A percentile compares a stretch with the other conserved stretches of the same genome.
These are phyloP conservation scores for Elsinoe australis DNA, from an alignment of 2,329 filamentous ascomycete species.

Conservation along the genomic window DNA sequence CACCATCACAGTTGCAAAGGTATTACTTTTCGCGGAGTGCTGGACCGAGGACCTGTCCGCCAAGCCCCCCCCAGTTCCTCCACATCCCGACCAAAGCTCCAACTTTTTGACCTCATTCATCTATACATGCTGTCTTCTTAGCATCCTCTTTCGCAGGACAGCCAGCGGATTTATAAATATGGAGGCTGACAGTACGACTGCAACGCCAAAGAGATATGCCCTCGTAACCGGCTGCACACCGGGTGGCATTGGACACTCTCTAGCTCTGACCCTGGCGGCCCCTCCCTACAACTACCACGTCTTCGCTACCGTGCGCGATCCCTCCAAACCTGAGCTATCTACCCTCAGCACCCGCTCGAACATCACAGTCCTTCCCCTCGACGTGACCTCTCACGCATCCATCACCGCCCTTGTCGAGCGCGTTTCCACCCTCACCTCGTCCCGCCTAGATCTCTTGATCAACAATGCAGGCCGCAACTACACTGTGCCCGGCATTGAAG, in stretches of 20 bases:
- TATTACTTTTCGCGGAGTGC: too few species aligned
- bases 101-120: not conserved
- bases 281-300: conserved; percentile 43
- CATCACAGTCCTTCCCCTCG: conserved; percentile 45
- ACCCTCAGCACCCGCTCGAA: conserved; percentile 23
- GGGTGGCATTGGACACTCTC: conserved; percentile 51
- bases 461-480: conserved; percentile 54
- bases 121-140: not conserved
- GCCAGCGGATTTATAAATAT: too few species aligned
- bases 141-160: too few species aligned
- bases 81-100: conserved; percentile 11
- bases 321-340: conserved; percentile 23
- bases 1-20: too few species aligned
- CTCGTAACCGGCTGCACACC: conserved; percentile 40
- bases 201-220: conserved; percentile 24
- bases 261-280: conserved; percentile 42
- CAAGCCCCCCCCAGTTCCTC: too few species aligned
- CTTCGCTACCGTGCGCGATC: conserved; percentile 50
- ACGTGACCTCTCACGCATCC: conserved; percentile 45
- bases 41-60: too few species aligned
- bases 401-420: conserved; percentile 42
- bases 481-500: conserved; percentile 51
- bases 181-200: conserved; percentile 9
- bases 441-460: conserved; percentile 49
- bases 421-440: conserved; percentile 41